Conservation (phyloP, 2,329 filamentous ascomycete species). For the Colletotrichum godetiae region DNA sequence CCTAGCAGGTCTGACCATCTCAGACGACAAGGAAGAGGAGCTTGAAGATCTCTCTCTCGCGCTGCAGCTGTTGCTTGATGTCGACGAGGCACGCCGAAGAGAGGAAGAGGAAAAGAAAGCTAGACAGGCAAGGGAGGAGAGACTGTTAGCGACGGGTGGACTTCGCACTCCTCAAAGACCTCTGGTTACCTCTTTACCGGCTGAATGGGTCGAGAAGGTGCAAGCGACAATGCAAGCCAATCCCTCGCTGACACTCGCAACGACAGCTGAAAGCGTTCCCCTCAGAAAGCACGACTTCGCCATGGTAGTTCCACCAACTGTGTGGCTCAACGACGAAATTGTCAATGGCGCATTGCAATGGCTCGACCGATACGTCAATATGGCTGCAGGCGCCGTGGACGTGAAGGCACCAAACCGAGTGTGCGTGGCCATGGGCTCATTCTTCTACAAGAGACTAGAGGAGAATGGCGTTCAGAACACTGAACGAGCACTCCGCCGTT, state of each 20-base stretch:
- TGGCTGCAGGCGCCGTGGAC: constrained; percentile 63
- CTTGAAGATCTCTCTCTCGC: constrained; percentile 34
- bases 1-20: constrained; percentile 24
- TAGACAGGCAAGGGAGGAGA: constrained; percentile 7
- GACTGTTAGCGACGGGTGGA: constrained; percentile 28
- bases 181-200: constrained; percentile 21
- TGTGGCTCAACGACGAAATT: constrained; percentile 83
- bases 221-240: constrained; percentile 2
- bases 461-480: constrained; percentile 59
- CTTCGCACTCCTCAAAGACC: constrained; percentile 24
- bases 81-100: constrained; percentile 23
- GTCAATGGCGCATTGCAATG: constrained; percentile 75
- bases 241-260: constrained; percentile 14
- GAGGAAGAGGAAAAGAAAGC: constrained; percentile 30
- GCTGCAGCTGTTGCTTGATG: constrained; percentile 29
- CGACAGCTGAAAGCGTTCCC: constrained; percentile 29
- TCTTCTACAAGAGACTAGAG: constrained; percentile 70
- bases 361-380: constrained; percentile 70
- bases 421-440: constrained; percentile 72
- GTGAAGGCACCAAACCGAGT: constrained; percentile 58
- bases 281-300: constrained; percentile 67
- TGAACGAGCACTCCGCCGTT: constrained; percentile 67
- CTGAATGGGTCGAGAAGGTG: constrained; percentile 22
- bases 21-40: constrained; percentile 34
- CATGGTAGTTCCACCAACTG: constrained; percentile 65